Conservation (phyloP, 768 basidiomycete species). For the Pulveroboletus ravenelii region DNA sequence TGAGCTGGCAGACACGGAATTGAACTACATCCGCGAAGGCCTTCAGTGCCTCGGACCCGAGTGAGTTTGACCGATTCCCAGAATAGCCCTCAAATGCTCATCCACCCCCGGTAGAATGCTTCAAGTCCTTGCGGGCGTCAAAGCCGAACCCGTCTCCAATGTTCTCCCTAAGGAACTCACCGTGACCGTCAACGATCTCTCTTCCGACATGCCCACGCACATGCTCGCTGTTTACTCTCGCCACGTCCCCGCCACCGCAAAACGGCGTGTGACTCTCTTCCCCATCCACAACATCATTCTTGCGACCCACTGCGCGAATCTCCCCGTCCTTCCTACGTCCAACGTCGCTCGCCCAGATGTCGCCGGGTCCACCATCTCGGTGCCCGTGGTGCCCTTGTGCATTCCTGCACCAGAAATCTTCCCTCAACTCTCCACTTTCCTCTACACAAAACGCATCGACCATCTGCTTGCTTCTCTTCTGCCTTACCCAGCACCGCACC, state of each 20-base stretch:
- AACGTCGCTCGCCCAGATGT: constrained; percentile 7
- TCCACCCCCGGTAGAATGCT: constrained; percentile 23
- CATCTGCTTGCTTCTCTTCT: constrained; percentile 59
- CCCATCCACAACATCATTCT: constrained; percentile 37
- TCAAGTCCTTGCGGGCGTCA: constrained; percentile 27
- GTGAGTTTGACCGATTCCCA: constrained; percentile 8
- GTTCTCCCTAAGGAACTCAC: constrained; percentile 29
- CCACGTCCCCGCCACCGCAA: constrained; percentile 18
- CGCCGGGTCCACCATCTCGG: constrained; percentile 17
- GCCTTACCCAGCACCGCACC: constrained; percentile 36
- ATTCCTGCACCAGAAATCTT: constrained; percentile 72
- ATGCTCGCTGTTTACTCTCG: constrained; percentile 30
- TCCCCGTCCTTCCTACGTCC: constrained; percentile 21
- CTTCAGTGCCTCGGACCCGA: constrained; percentile 25
- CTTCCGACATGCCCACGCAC: constrained; percentile 30
- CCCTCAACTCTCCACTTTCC: constrained; percentile 55
- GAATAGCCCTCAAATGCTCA: constrained; percentile 5
- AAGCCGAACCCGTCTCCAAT: constrained; percentile 14
- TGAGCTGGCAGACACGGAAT: constrained; percentile 21
- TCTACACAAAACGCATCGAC: constrained; percentile 63
- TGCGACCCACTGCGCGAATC: constrained; percentile 27
- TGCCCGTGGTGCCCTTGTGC: constrained; percentile 67
- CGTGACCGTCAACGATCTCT: constrained; percentile 26
- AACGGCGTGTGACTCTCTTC: constrained; percentile 31
- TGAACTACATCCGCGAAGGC: constrained; percentile 26